Evolutionary conservation across 2,329 filamentous ascomycete genomes (phyloP).

Genomic region (Alternaria sp.): DNA sequence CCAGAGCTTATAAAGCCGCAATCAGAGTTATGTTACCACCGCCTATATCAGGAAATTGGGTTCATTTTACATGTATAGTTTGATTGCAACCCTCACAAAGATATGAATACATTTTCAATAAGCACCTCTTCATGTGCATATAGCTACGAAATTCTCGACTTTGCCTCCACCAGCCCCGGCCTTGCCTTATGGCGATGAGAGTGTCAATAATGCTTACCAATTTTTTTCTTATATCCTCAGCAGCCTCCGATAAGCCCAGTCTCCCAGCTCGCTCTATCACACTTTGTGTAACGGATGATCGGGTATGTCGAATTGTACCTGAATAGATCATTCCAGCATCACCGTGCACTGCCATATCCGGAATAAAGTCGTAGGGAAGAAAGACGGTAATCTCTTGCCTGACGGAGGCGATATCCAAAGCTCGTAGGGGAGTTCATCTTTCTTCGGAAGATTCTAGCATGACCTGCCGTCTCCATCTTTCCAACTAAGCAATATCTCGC

Average conservation of each 20-base stretch:
- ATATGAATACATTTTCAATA: neutral
- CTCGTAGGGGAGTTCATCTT: neutral
- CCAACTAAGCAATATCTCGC: neutral
- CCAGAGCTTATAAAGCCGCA: neutral
- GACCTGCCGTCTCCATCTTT: no score
- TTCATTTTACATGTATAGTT: neutral
- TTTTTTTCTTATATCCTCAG: neutral
- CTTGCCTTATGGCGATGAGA: neutral
- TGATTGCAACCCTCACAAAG: neutral
- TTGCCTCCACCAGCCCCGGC: neutral
- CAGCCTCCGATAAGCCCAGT: neutral
- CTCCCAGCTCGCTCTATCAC: neutral
- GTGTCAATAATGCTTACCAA: neutral
- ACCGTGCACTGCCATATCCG: neutral
- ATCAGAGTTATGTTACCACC: neutral
- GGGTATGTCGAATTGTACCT: neutral
- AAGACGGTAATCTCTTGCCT: neutral
- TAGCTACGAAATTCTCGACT: neutral
- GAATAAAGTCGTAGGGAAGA: neutral
- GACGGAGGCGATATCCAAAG: neutral
- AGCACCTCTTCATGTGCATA: neutral
- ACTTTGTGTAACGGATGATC: neutral
- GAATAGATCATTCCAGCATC: neutral
- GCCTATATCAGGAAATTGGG: accelerated
- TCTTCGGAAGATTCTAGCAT: neutral